Evolutionary conservation across 495 filamentous ascomycete species (phyloP).

Genomic region (Tuber calosporum): DNA sequence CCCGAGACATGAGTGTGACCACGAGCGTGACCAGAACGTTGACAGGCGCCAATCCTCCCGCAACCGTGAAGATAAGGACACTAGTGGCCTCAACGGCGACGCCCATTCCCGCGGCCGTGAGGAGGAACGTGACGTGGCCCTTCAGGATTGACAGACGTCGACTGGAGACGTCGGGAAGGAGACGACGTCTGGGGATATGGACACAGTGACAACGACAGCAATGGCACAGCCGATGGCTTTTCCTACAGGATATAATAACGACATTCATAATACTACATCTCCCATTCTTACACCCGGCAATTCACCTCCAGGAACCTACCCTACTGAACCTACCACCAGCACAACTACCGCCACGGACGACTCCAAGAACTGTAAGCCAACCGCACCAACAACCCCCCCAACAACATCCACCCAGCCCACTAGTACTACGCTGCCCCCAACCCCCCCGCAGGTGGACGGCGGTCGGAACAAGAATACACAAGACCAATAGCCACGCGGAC

Average conservation of each 20-base stretch:
- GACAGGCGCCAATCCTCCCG: slow-evolving; percentile 10
- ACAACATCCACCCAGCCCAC: background rate
- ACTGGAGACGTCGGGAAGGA: slow-evolving; percentile 27
- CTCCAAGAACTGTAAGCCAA: slow-evolving; percentile 8
- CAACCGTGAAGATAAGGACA: background rate
- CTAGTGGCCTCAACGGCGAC: background rate
- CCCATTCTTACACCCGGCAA: slow-evolving; percentile 21
- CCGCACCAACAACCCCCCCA: background rate
- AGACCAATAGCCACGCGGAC: slow-evolving; percentile 29
- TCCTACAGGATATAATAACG: slow-evolving; percentile 10
- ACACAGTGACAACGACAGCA: background rate
- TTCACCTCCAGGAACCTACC: slow-evolving; percentile 22
- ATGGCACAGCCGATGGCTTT: slow-evolving; percentile 13
- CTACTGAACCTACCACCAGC: slow-evolving; percentile 8
- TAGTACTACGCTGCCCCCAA: background rate
- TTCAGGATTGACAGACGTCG: slow-evolving; percentile 40
- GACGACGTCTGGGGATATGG: slow-evolving; percentile 15
- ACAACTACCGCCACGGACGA: slow-evolving; percentile 5
- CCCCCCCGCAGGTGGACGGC: slow-evolving; percentile 5
- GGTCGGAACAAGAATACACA: slow-evolving; percentile 1
- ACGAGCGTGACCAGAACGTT: slow-evolving; percentile 5
- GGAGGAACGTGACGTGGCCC: slow-evolving; percentile 11
- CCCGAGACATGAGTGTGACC: slow-evolving; percentile 2
- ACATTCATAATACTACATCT: slow-evolving; percentile 17
- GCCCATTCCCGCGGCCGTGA: slow-evolving; percentile 18